phyloP scores from a whole-genome alignment of 2,329 filamentous ascomycete species.

The Malbranchea cinnamomea region DNA sequence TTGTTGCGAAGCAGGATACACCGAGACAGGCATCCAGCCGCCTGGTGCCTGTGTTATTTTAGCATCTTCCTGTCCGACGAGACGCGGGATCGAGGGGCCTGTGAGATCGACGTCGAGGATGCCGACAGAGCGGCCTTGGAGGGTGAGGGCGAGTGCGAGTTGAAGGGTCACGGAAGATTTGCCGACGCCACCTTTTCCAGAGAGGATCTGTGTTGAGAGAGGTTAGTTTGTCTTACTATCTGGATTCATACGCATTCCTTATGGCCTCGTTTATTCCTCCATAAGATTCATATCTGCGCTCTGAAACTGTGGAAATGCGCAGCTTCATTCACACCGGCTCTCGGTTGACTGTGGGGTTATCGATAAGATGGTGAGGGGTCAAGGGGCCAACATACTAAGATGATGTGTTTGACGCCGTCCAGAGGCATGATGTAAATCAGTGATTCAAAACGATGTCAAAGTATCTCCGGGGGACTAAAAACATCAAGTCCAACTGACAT shows the following conservation, averaged over 20 bases:
- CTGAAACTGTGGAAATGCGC: background rate
- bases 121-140: conserved; percentile 76
- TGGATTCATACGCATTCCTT: no score
- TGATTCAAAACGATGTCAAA: no score
- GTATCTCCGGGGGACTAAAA: no score
- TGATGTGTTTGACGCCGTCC: conserved; percentile 28
- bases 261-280: no score
- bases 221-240: no score
- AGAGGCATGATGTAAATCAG: conserved; percentile 28
- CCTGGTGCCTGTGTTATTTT: conserved; percentile 85
- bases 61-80: conserved; percentile 75
- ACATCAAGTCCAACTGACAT: no score
- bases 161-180: conserved; percentile 98
- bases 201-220: conserved; percentile 64
- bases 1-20: conserved; percentile 45
- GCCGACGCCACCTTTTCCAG: conserved; percentile 93
- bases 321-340: no score
- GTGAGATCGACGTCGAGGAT: conserved; percentile 95
- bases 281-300: no score
- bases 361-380: conserved; percentile 19
- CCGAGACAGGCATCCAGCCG: conserved; percentile 80
- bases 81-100: conserved; percentile 86
- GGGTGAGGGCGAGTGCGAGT: conserved; percentile 73
- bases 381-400: conserved; percentile 21
- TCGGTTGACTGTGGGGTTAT: conserved; percentile 17